A percentile compares a stretch with the other conserved stretches of the same genome.
Conservation (phyloP, 306 rosid genomes). For the Casuarina glauca region DNA sequence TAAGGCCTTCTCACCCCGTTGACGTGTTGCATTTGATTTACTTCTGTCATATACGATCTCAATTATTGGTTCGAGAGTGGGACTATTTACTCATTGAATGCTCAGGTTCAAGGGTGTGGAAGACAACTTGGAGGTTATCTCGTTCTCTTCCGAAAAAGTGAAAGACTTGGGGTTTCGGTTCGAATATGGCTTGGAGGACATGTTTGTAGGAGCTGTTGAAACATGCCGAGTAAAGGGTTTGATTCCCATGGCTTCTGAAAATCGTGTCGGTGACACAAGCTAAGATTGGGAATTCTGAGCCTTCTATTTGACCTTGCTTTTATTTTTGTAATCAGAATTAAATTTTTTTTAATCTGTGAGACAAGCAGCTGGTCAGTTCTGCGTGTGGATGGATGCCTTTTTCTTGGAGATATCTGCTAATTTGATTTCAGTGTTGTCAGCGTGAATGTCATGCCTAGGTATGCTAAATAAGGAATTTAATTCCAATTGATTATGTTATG, state of each 20-base stretch:
- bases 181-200: slow-evolving; percentile 65
- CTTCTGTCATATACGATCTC: too few relatives aligned
- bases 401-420: too few relatives aligned
- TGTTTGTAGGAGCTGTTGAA: slow-evolving; percentile 63
- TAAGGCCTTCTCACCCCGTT: slow-evolving; percentile 21
- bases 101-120: slow-evolving; percentile 62
- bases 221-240: slow-evolving; percentile 57
- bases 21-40: not conserved
- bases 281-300: not conserved
- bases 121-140: slow-evolving; percentile 48
- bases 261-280: not conserved
- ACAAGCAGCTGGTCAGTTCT: too few relatives aligned
- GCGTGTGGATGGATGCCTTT: too few relatives aligned
- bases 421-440: too few relatives aligned
- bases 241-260: slow-evolving; percentile 28
- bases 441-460: too few relatives aligned
- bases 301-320: too few relatives aligned
- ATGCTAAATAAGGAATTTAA: too few relatives aligned
- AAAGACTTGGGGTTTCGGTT: slow-evolving; percentile 62
- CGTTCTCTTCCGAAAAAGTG: slow-evolving; percentile 64
- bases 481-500: too few relatives aligned
- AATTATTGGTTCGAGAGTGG: not conserved
- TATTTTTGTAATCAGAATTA: too few relatives aligned
- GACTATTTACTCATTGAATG: not conserved
- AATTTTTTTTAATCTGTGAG: too few relatives aligned